These are phyloP conservation scores for Nannochloropsis gaditana DNA, from an alignment of 108 stramenopile species.

Conservation along the genomic window DNA sequence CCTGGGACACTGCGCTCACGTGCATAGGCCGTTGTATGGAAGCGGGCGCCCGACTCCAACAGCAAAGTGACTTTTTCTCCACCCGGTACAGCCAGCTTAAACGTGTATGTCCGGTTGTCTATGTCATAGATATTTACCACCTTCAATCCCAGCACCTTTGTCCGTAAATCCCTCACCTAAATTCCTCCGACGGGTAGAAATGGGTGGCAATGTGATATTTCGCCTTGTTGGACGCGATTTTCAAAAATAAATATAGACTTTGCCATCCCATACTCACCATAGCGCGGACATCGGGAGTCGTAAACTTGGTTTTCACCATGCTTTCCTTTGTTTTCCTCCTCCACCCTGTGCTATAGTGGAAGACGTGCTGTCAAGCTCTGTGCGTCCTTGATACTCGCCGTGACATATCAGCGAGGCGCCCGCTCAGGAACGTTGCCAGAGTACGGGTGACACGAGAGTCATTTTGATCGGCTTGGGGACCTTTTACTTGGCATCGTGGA, in stretches of 20 bases:
- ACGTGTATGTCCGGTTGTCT: conserved; percentile 42
- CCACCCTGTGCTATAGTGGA: neutral
- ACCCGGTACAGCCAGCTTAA: conserved; percentile 52
- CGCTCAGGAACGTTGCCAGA: too few relatives aligned
- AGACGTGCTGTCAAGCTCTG: neutral
- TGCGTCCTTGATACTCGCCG: too few relatives aligned
- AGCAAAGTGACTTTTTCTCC: conserved; percentile 58
- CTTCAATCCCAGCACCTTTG: neutral
- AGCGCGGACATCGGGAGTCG: neutral
- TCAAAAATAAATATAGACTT: neutral
- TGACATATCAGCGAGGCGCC: too few relatives aligned
- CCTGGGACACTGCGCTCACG: conserved; percentile 24
- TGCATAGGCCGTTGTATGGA: conserved; percentile 66
- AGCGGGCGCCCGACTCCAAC: conserved; percentile 87
- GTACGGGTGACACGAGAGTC: too few relatives aligned
- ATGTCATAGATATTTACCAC: neutral
- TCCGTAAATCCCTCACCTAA: neutral
- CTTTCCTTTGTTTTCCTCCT: neutral
- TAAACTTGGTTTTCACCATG: neutral
- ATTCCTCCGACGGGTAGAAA: neutral
- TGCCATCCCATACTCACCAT: neutral
- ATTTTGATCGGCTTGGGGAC: too few relatives aligned
- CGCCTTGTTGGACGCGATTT: neutral
- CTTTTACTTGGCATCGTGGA: too few relatives aligned
- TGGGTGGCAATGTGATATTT: neutral